phyloP scores from a whole-genome alignment of 129 eudicot species.

The Artemisia argyi region DNA sequence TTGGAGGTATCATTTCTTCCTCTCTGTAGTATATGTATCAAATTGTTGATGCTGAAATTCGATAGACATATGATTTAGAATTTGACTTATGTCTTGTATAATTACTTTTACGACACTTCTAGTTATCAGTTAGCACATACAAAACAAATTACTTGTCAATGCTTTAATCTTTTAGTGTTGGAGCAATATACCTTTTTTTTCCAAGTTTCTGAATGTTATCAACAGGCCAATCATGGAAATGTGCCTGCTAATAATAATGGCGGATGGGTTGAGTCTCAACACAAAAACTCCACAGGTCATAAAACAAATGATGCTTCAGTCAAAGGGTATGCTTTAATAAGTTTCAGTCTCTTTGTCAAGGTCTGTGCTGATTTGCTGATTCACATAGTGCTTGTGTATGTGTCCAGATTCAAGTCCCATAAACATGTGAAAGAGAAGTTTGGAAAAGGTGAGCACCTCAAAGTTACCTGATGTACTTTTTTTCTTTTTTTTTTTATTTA shows the following conservation, averaged over 20 bases:
- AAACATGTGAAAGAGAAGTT: slow-evolving; percentile 53
- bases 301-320: slow-evolving; percentile 43
- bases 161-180: slow-evolving; percentile 10
- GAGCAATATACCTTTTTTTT: slow-evolving; percentile 15
- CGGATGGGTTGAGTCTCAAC: slow-evolving; percentile 35
- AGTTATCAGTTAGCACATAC: background rate
- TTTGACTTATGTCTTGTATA: slow-evolving; percentile 6
- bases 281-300: slow-evolving; percentile 49
- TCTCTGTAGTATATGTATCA: background rate
- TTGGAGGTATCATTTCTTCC: slow-evolving; percentile 33
- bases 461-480: background rate
- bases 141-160: background rate
- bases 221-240: slow-evolving; percentile 55
- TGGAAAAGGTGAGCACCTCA: slow-evolving; percentile 27
- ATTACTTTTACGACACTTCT: background rate
- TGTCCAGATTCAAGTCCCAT: slow-evolving; percentile 58
- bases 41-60: background rate
- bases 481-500: background rate
- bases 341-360: slow-evolving; percentile 1
- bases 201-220: background rate
- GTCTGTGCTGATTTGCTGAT: slow-evolving; percentile 17
- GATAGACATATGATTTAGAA: background rate
- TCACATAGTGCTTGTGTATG: slow-evolving; percentile 23
- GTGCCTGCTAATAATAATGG: slow-evolving; percentile 14
- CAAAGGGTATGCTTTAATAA: slow-evolving; percentile 45